Base-by-base conservation (phyloP, 2,329 filamentous ascomycete genomes). In the Cadophora gregata region DNA sequence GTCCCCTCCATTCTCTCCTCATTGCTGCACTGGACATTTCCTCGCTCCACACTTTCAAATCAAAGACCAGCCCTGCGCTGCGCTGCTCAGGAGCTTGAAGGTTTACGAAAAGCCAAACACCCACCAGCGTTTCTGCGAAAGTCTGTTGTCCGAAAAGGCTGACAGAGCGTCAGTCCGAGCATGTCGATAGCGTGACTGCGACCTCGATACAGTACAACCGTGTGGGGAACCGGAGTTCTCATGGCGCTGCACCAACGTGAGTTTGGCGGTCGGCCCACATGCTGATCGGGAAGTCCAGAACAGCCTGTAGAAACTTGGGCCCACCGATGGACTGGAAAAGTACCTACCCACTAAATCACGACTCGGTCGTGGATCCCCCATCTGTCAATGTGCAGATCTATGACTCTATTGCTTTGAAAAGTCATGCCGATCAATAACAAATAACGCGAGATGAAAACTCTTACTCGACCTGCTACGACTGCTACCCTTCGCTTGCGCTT, bases 271-370 rank as follows among this genome's bases (percentile, higher is more conserved):
- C 59, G 59, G 27, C 58, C 38, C 58, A 60, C 58, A 51, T 62
- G 59, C 29, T 62, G 59, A 62, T 62, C 59, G n/a, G 48, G 31
- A 50, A 51, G 48, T 62, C 59, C 59, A 62, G 59, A 51, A 45
- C 59, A 51, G 59, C 47, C 45, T 47, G 29, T 33, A 53, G 29
- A 61, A n/a, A 48, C 27, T 60, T 33, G 48, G 38, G 45, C 33
- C 29, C 58, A 24, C 38, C 27, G 38, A 47, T 42, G 58, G 58
- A 48, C 58, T 60, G 31, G 29, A 42, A 47, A 21, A 25, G 12
- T n/a, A n/a, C n/a, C n/a, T n/a, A 27, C 24, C 58, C 58, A 60
- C 58, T 60, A 48, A 62, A 62, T 50, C 29, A 60, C 58, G 58
- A 33, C 48, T 60, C 58, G 25, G 58, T 48, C 38, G 58, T 60